Conservation (phyloP, 176 grass and related monocot species). For the Hordeum marinum region DNA sequence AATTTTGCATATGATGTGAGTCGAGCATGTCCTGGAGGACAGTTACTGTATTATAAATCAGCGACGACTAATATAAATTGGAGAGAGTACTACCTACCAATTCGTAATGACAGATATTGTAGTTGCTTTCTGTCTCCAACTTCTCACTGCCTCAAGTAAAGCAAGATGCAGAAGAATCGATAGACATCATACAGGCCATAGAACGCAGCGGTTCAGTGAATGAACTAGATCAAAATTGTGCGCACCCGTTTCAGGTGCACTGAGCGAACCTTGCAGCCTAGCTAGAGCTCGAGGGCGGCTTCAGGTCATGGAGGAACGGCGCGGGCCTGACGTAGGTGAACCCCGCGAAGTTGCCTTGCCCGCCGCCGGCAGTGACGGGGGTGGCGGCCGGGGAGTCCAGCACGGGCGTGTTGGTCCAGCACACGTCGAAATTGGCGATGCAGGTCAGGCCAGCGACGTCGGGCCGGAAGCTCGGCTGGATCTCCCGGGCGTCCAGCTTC, state of each 20-base stretch:
- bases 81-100: too few relatives aligned
- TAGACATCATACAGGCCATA: not conserved
- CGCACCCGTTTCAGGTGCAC: not conserved
- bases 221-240: slow-evolving; percentile 31
- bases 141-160: not conserved
- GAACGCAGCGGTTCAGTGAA: not conserved
- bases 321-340: slow-evolving; percentile 80
- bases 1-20: too few relatives aligned
- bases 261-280: slow-evolving; percentile 24
- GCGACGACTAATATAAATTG: too few relatives aligned
- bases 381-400: slow-evolving; percentile 77
- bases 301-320: slow-evolving; percentile 46
- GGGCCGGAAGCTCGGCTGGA: slow-evolving; percentile 82
- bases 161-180: not conserved
- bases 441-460: slow-evolving; percentile 59
- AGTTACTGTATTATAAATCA: too few relatives aligned
- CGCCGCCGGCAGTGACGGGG: slow-evolving; percentile 38
- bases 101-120: too few relatives aligned
- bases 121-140: not conserved
- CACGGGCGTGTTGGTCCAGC: slow-evolving; percentile 71
- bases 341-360: slow-evolving; percentile 52
- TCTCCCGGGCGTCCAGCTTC: slow-evolving; percentile 70
- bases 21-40: too few relatives aligned
- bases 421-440: slow-evolving; percentile 77
- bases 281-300: slow-evolving; percentile 20